Conservation (phyloP, 805 yeast genomes). For the Komagataella pastoris region DNA sequence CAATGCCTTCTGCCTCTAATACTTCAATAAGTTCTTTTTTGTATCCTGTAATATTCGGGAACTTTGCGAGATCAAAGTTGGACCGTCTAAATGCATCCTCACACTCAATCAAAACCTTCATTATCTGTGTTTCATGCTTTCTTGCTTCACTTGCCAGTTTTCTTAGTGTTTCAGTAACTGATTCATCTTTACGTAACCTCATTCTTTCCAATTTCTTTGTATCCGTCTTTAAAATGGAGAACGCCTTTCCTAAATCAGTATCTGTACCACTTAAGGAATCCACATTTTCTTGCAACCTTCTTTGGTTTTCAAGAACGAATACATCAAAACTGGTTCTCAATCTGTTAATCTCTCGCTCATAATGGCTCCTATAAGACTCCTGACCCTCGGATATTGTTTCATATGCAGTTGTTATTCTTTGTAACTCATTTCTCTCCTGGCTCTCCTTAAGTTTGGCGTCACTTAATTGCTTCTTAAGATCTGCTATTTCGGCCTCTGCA, state of each 20-base stretch:
- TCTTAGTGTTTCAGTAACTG: constrained; percentile 27
- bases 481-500: background rate
- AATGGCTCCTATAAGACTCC: constrained; percentile 20
- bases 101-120: constrained; percentile 29
- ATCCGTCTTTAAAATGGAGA: background rate
- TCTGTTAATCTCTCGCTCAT: constrained; percentile 18
- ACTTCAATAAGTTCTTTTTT: background rate
- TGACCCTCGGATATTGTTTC: constrained; percentile 22
- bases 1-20: background rate
- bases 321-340: constrained; percentile 34
- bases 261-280: background rate
- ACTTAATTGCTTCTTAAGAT: constrained; percentile 21
- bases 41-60: background rate
- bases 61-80: constrained; percentile 2
- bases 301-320: constrained; percentile 33
- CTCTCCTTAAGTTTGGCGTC: constrained; percentile 15
- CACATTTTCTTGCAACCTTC: background rate
- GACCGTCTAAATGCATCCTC: constrained; percentile 25
- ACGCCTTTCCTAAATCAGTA: background rate
- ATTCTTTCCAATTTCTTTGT: constrained; percentile 34
- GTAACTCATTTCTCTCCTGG: background rate
- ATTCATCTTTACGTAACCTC: constrained; percentile 31
- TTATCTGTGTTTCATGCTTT: constrained; percentile 34
- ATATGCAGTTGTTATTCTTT: background rate
- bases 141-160: constrained; percentile 29